Base-by-base conservation (phyloP, 805 yeast genomes). In the Yarrowia yakushimensis region DNA sequence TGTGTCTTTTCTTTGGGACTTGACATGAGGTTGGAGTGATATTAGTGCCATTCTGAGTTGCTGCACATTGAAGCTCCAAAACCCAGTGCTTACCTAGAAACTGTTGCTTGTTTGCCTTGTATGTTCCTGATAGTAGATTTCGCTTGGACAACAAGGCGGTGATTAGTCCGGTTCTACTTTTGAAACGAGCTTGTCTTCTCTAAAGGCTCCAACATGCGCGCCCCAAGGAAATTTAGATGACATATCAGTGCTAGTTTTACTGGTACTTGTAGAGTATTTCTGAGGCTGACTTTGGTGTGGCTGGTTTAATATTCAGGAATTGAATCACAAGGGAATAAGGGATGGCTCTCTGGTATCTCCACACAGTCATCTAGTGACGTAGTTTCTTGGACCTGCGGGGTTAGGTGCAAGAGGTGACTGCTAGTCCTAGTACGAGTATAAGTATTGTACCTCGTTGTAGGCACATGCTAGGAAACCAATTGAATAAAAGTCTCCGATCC, bases 41-140 rank as follows among this genome's bases (percentile, higher is more conserved):
- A 23, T 45, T 45, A 45, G 52, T 22, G 36, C 23, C 36, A 10
- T 43, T 28, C 52, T 10, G 52, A 45, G 52, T 45, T 45, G 52
- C 36, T 45, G 22, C 17, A 27, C 33, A 43, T 43, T 43, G 48
- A 31, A 43, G 25, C 48, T 10, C 27, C 20, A 36, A 22, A 17
- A 18, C 41, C 41, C 23, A 18, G 27, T 7, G 43, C 45, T 41
- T 18, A 41, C 27, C 10, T 8, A 15, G 45, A 41, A 39, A 41
- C 45, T n/a, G 23, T 23, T 28, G 18, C 11, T 22, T n/a, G n/a
- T n/a, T n/a, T n/a, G n/a, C n/a, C n/a, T n/a, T n/a, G n/a, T n/a
- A n/a, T n/a, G n/a, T n/a, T n/a, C n/a, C n/a, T n/a, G n/a, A n/a
- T n/a, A n/a, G n/a, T n/a, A n/a, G n/a, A n/a, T 41, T 22, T 23